Evolutionary conservation across 352 stramenopile species (phyloP).

Genomic region (Plasmopara muralis): DNA sequence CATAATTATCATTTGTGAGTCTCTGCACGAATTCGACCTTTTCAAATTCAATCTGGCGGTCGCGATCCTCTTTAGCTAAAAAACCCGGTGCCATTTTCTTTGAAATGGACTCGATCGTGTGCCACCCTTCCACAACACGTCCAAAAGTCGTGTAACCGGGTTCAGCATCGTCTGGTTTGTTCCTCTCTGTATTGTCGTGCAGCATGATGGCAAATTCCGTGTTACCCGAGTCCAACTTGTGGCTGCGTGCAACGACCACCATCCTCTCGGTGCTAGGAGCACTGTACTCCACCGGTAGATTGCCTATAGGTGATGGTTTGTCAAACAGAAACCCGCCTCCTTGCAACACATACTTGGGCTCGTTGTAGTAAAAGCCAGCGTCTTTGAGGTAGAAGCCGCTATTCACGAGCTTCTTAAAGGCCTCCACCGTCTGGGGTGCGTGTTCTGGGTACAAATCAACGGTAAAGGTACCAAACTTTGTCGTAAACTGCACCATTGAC

Average conservation of each 20-base stretch:
- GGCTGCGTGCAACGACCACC: constrained; percentile 69
- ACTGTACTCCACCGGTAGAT: constrained; percentile 79
- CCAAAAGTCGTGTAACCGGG: constrained; percentile 79
- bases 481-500: constrained; percentile 76
- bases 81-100: constrained; percentile 68
- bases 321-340: constrained; percentile 65
- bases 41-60: constrained; percentile 62
- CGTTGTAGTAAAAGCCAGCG: constrained; percentile 82
- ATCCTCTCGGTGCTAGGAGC: constrained; percentile 71
- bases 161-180: constrained; percentile 50
- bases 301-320: constrained; percentile 58
- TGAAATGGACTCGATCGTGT: constrained; percentile 66
- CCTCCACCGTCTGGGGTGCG: constrained; percentile 63
- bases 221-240: constrained; percentile 63
- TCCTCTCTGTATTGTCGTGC: constrained; percentile 68
- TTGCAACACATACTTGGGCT: constrained; percentile 74
- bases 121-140: constrained; percentile 69
- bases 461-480: constrained; percentile 71
- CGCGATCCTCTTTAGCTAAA: constrained; percentile 56
- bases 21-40: constrained; percentile 61
- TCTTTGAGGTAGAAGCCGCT: constrained; percentile 60
- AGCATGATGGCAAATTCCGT: constrained; percentile 85
- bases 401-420: constrained; percentile 63
- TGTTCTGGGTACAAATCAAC: constrained; percentile 76
- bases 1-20: constrained; percentile 49